phyloP scores from a whole-genome alignment of 2,329 filamentous ascomycete genomes.

The Tolypocladium album region DNA sequence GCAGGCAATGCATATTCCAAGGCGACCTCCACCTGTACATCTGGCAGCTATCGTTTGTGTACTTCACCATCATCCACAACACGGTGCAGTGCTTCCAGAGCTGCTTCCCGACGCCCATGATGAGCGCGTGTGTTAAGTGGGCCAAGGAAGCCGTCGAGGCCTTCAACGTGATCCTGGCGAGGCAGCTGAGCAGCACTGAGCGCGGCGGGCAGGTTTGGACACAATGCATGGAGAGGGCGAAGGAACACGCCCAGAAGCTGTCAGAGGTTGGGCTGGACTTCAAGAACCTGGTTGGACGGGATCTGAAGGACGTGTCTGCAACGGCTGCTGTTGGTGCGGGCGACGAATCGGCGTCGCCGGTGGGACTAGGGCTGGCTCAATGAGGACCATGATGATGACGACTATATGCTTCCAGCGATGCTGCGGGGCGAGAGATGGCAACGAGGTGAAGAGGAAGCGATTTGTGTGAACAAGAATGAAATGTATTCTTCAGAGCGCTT shows the following conservation, averaged over 20 bases:
- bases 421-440: not conserved
- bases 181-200: conserved; percentile 82
- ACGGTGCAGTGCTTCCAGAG: conserved; percentile 81
- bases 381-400: not conserved
- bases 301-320: conserved; percentile 21
- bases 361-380: conserved; percentile 20
- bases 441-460: not conserved
- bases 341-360: not conserved
- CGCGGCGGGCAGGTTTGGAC: conserved; percentile 65
- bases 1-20: conserved; percentile 86
- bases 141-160: conserved; percentile 90
- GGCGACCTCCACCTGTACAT: conserved; percentile 89
- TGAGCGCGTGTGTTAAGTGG: conserved; percentile 95
- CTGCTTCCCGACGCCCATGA: conserved; percentile 78
- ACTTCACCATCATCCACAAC: conserved; percentile 89
- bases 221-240: conserved; percentile 72
- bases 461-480: not conserved
- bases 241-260: conserved; percentile 69
- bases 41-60: conserved; percentile 89
- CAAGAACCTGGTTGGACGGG: conserved; percentile 63
- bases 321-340: conserved; percentile 11
- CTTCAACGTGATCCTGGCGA: conserved; percentile 72
- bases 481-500: not conserved
- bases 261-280: conserved; percentile 87
- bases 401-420: not conserved